Conservation (phyloP, 208 protist genomes). For the Tritrichomonas foetus region DNA sequence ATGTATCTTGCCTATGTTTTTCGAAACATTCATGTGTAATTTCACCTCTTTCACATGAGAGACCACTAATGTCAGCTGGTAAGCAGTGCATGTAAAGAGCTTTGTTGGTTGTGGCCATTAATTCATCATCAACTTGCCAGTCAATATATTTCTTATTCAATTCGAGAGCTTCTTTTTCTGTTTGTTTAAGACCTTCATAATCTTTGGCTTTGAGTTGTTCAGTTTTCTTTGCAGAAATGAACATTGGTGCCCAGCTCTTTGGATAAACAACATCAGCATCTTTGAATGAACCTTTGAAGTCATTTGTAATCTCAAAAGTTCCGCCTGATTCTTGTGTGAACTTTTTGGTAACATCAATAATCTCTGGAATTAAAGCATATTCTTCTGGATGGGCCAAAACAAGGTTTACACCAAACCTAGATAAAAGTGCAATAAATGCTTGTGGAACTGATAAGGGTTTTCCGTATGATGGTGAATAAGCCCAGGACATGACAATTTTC, state of each 20-base stretch:
- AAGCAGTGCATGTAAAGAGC: conserved; percentile 39
- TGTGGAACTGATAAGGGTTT: conserved; percentile 20
- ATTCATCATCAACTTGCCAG: conserved; percentile 24
- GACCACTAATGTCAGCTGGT: conserved; percentile 12
- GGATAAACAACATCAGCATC: conserved; percentile 34
- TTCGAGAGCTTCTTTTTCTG: conserved; percentile 12
- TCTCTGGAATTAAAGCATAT: conserved; percentile 10
- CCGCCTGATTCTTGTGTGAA: background rate
- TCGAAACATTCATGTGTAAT: conserved; percentile 33
- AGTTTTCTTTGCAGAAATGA: background rate
- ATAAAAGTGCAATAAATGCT: background rate
- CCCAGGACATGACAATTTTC: conserved; percentile 37
- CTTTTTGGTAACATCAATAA: background rate
- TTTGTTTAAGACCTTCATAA: conserved; percentile 2
- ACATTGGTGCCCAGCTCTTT: conserved; percentile 38
- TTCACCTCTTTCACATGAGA: conserved; percentile 17
- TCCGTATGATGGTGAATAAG: conserved; percentile 24
- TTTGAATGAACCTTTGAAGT: background rate
- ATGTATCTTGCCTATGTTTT: conserved; percentile 5
- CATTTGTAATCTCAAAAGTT: background rate
- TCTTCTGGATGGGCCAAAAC: conserved; percentile 8
- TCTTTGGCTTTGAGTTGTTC: conserved; percentile 9
- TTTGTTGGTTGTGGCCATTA: conserved; percentile 32
- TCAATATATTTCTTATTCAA: conserved; percentile 29
- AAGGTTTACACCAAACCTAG: background rate